Evolutionary conservation across 2,329 filamentous ascomycete genomes (phyloP), one percentile per base, ranked within the genome.

Genomic region (Xylariales sp.): DNA sequence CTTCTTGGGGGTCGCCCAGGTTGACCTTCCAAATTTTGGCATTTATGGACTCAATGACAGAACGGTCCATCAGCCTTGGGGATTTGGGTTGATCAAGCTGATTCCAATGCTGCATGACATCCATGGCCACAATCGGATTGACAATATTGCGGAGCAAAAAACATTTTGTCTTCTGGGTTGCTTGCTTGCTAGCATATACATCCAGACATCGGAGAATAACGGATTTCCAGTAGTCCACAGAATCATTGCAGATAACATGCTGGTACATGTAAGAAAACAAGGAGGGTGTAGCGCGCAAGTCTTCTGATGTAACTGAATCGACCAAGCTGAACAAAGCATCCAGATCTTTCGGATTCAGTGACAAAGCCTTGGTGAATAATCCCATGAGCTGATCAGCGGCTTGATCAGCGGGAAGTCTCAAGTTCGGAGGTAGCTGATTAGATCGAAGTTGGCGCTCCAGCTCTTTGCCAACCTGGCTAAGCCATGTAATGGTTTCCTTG

Each of bases 81-180:
- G 74, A 75, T 27, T 73, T 70, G 28, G 67, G 63, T 38, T 69
- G 70, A 20, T 76, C 74, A 28, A 68, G 65, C 42, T 67, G 71
- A 60, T 79, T 74, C 74, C 88, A 93, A 41, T 85, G 83, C 17
- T 84, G 81, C 78, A 93, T 91, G 27, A 95, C 83, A 62, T 98
- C 93, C 85, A 91, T 95, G 4, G 91, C 90, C 39, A 99, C 78
- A 27, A 97, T 95, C 0, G 93, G 94, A 53, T 97, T 98, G 47
- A 96, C 87, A 21, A 98, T 76, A 58, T 95, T 83, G 57, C 88
- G 88, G 56, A 98, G 81, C 24, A 94, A 70, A 59, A 95, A 99
- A 37, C 89, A 85, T 62, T 98, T 98, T 30, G 88, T 87, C 66
- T 85, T 90, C 61, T 96, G 93, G 1, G 85, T 81, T 11, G 83